These are phyloP conservation scores for Mortierella sp. DNA, from an alignment of 371 early-diverging fungal genomes.

Conservation along the genomic window DNA sequence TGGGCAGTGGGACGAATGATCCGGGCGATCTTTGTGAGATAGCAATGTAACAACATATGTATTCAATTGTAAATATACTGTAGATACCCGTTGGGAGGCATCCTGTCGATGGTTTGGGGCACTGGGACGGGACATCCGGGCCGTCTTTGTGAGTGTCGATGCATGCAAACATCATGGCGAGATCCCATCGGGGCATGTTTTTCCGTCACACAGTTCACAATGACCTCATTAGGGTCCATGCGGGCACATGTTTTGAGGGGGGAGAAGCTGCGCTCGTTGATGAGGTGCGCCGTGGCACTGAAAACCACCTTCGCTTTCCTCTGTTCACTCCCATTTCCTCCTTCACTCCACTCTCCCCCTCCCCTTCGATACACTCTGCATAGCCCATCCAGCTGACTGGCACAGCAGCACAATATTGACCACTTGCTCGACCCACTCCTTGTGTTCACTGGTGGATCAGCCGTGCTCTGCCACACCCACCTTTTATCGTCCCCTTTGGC, in stretches of 20 bases:
- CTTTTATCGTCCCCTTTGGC: neutral
- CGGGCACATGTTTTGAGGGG: no score
- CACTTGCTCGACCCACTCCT: conserved; percentile 8
- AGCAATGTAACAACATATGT: neutral
- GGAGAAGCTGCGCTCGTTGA: no score
- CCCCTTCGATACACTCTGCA: no score
- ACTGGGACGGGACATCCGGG: neutral
- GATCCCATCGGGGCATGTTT: no score
- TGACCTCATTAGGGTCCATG: conserved; percentile 8
- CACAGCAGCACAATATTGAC: neutral
- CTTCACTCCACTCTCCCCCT: neutral
- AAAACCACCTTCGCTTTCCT: no score
- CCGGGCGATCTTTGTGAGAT: conserved; percentile 7
- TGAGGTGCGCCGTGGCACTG: no score
- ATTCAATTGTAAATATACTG: no score
- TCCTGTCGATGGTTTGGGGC: conserved; percentile 12
- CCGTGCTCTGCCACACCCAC: neutral
- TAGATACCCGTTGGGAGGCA: conserved; percentile 5
- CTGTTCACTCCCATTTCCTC: neutral
- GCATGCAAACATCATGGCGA: no score
- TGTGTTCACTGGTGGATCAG: conserved; percentile 3
- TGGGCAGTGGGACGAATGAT: conserved; percentile 4
- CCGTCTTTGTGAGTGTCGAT: no score
- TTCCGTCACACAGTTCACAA: neutral
- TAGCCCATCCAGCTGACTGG: no score